Conservation (phyloP, 176 grass and related monocot genomes). For the Lolium multiflorum region DNA sequence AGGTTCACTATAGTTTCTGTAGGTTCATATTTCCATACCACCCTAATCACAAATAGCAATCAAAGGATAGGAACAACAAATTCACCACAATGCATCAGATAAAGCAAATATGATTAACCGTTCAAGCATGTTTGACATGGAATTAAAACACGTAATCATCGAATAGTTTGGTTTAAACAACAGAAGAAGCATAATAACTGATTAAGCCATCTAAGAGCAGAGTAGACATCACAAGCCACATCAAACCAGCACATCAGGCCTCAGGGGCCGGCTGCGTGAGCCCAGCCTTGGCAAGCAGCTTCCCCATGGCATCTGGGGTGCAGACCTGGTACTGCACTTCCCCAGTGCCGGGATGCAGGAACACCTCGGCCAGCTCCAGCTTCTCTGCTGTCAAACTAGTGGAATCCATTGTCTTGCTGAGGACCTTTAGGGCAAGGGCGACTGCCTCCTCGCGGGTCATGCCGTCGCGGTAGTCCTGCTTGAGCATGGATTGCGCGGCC, state of each 20-base stretch:
- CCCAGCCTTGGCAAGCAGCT: slow-evolving; percentile 68
- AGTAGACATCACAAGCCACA: slow-evolving; percentile 19
- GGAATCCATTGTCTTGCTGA: slow-evolving; percentile 95
- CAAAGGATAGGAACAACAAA: slow-evolving; percentile 33
- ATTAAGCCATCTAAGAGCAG: slow-evolving; percentile 52
- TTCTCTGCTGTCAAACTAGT: slow-evolving; percentile 85
- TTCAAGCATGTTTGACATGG: slow-evolving; percentile 33
- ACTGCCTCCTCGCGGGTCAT: slow-evolving; percentile 86
- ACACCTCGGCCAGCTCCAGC: slow-evolving; percentile 89
- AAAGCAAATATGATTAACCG: slow-evolving; percentile 38
- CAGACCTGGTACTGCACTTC: slow-evolving; percentile 93
- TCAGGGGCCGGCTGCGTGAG: slow-evolving; percentile 65
- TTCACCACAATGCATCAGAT: slow-evolving; percentile 37
- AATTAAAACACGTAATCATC: slow-evolving; percentile 48
- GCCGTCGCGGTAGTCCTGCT: slow-evolving; percentile 91
- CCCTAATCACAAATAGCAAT: background rate
- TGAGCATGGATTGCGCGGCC: slow-evolving; percentile 93
- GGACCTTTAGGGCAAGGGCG: slow-evolving; percentile 79
- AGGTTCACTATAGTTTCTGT: slow-evolving; percentile 11
- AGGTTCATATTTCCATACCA: background rate
- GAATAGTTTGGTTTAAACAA: slow-evolving; percentile 48
- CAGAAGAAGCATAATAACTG: slow-evolving; percentile 44
- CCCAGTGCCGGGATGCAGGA: slow-evolving; percentile 57
- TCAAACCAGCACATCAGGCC: slow-evolving; percentile 57
- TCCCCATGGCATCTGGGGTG: slow-evolving; percentile 62